Base-by-base conservation (phyloP, 2,329 filamentous ascomycete genomes). In the Emmonsiellopsis sp. region DNA sequence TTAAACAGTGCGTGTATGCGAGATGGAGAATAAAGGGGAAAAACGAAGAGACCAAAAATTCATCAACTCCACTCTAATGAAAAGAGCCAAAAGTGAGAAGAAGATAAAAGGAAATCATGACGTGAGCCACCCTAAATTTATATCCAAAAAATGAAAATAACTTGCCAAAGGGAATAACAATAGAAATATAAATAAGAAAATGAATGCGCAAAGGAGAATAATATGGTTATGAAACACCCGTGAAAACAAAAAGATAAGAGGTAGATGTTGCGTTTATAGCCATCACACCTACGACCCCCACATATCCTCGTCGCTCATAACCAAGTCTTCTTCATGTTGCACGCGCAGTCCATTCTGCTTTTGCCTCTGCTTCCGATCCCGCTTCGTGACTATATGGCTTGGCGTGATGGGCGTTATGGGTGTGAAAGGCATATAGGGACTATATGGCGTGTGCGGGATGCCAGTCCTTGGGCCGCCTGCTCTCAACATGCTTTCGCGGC, bases 371-470 rank as follows among this genome's bases (percentile, higher is more conserved):
- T 68, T 72, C 49, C 72, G 65, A 54, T 76, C 69, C 48, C 70
- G 65, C 59, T 71, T 72, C 14, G 68, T 73, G 46, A 76, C 68
- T 36, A 74, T 68, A 32, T 69, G 66, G 50, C 73, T 72, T 1
- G 74, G 74, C 1, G 74, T 77, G 42, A 77, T 64, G 0, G 74
- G 74, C 1, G 74, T 77, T 21, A 77, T 68, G 0, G 74, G 74
- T 2, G 74, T 77, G 49, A 72, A 74, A 0, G 74, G 74, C 71
- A 76, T 76, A 55, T 77, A 77, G 6, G 74, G 73, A 56, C 72
- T 76, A 53, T 77, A 77, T 1, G 74, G 74, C 0, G 73, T 76
- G 5, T 60, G 60, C 6, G 74, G 73, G 47, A 76, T 64, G 5
- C 74, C 74, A 0, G 74, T 77, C 42, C 71, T 65, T 0, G 73